phyloP scores from a whole-genome alignment of 805 yeast genomes.

The Ogataea ramenticola region DNA sequence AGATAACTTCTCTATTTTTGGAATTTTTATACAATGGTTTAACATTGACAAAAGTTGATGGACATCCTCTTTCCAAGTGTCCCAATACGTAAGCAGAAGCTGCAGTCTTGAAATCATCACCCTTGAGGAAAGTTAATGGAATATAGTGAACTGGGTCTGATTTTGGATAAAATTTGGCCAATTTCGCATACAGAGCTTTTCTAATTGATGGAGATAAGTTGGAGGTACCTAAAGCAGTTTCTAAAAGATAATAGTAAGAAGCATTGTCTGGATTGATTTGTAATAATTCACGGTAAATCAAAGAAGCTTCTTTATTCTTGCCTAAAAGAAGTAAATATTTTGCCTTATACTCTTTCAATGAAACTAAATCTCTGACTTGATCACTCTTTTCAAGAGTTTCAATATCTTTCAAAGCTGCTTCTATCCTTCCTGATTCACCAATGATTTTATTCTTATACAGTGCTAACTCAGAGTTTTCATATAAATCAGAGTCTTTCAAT shows the following conservation, averaged over 20 bases:
- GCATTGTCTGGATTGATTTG: conserved; percentile 81
- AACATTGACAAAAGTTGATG: conserved; percentile 80
- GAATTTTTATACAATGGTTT: conserved; percentile 64
- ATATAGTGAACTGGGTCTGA: conserved; percentile 74
- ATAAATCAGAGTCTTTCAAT: conserved; percentile 55
- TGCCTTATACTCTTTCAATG: conserved; percentile 62
- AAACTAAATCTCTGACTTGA: conserved; percentile 46
- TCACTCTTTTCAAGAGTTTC: conserved; percentile 41
- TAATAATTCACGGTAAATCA: conserved; percentile 59
- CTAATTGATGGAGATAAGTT: conserved; percentile 40
- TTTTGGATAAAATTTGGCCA: conserved; percentile 68
- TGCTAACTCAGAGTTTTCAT: conserved; percentile 76
- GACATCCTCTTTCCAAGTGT: conserved; percentile 75
- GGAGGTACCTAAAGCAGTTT: conserved; percentile 50
- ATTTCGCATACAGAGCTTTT: conserved; percentile 54
- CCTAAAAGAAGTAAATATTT: conserved; percentile 53
- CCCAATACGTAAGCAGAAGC: conserved; percentile 47
- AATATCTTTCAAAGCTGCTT: conserved; percentile 56
- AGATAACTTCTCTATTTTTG: conserved; percentile 34
- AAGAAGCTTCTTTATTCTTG: conserved; percentile 54
- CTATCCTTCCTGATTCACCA: conserved; percentile 53
- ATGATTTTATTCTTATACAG: conserved; percentile 67
- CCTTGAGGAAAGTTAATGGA: conserved; percentile 67
- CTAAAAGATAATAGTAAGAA: conserved; percentile 59
- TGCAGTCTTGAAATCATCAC: conserved; percentile 36